Conservation (phyloP, 73 alveolate species). For the Halteria grandinella region DNA sequence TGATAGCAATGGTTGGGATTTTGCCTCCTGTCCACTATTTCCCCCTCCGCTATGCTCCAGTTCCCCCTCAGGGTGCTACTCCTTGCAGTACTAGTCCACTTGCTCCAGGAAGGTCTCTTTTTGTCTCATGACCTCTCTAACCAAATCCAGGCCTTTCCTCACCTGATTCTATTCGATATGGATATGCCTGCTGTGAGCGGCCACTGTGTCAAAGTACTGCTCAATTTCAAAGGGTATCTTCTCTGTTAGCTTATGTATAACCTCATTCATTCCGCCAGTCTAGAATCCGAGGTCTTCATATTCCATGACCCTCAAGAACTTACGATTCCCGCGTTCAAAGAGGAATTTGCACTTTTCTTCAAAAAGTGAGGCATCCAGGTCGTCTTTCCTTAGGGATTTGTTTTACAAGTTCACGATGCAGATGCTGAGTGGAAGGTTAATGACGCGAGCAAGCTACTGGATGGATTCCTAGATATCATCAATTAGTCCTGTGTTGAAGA, state of each 20-base stretch:
- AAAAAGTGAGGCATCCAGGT: slow-evolving; percentile 7
- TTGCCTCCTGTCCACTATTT: too few relatives aligned
- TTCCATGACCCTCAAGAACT: slow-evolving; percentile 31
- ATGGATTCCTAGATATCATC: slow-evolving; percentile 67
- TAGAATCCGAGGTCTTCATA: slow-evolving; percentile 24
- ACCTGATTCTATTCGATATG: slow-evolving; percentile 22
- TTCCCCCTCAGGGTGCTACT: too few relatives aligned
- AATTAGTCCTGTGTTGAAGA: slow-evolving; percentile 57
- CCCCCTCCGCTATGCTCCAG: too few relatives aligned
- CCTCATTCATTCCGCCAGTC: slow-evolving; percentile 12
- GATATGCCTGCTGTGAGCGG: slow-evolving; percentile 12
- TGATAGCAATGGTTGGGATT: too few relatives aligned
- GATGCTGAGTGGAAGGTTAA: slow-evolving; percentile 50
- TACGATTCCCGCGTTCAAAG: slow-evolving; percentile 27
- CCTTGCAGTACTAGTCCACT: too few relatives aligned
- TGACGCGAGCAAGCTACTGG: slow-evolving; percentile 26
- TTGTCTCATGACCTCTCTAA: slow-evolving; percentile 48
- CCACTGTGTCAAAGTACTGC: slow-evolving; percentile 45
- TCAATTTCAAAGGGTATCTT: slow-evolving; percentile 44
- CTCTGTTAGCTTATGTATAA: slow-evolving; percentile 24
- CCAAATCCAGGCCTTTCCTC: slow-evolving; percentile 49
- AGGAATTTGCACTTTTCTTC: slow-evolving; percentile 50
- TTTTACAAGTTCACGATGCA: slow-evolving; percentile 15
- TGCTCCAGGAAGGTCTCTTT: slow-evolving; percentile 19
- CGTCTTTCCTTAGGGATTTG: slow-evolving; percentile 31